phyloP scores from a whole-genome alignment of 2,329 filamentous ascomycete genomes.

The Botryotinia convoluta region DNA sequence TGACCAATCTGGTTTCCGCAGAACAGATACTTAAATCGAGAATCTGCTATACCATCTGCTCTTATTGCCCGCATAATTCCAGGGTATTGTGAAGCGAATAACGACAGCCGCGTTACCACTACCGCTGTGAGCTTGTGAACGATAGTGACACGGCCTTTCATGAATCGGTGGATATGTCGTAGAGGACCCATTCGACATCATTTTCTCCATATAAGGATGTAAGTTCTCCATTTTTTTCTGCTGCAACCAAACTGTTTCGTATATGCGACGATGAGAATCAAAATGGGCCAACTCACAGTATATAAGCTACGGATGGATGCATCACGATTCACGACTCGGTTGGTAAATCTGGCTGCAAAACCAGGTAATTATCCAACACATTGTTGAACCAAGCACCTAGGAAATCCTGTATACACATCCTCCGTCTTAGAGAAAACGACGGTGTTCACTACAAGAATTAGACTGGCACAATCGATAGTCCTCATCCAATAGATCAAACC shows the following conservation, averaged over 20 bases:
- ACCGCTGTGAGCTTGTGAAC: background rate
- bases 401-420: background rate
- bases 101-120: background rate
- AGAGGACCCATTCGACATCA: background rate
- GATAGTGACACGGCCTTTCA: constrained; percentile 1
- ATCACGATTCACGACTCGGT: background rate
- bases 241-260: background rate
- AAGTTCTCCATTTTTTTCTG: background rate
- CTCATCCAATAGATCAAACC: background rate
- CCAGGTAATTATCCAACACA: background rate
- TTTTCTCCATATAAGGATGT: background rate
- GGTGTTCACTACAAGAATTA: background rate
- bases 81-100: background rate
- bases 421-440: background rate
- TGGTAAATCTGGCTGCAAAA: background rate
- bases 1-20: background rate
- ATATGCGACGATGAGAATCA: background rate
- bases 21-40: background rate
- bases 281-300: background rate
- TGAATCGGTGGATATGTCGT: background rate
- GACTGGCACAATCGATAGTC: background rate
- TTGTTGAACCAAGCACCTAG: background rate
- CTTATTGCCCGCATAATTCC: background rate
- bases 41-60: background rate
- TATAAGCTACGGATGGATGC: background rate